phyloP scores from a whole-genome alignment of 2,329 filamentous ascomycete species.

The Cordyceps fumosorosea region DNA sequence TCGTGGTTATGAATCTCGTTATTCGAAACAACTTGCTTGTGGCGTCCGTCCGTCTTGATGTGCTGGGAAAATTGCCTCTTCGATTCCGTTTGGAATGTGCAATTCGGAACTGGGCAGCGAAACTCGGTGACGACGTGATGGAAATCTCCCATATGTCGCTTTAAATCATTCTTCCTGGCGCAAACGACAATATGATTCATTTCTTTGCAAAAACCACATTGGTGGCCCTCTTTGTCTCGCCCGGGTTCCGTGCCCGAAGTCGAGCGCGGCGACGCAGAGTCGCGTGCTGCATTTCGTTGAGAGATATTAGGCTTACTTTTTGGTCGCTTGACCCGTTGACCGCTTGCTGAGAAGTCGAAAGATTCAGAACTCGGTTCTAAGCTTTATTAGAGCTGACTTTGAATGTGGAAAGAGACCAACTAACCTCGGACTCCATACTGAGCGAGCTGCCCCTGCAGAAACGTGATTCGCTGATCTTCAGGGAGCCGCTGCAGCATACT shows the following conservation, averaged over 20 bases:
- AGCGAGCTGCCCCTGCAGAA: not conserved
- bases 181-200: conserved; percentile 35
- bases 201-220: conserved; percentile 35
- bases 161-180: conserved; percentile 41
- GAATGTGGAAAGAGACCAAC: not conserved
- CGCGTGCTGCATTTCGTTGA: not conserved
- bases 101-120: conserved; percentile 38
- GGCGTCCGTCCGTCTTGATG: conserved; percentile 29
- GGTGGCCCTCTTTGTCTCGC: not conserved
- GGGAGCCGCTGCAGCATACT: not conserved
- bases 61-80: conserved; percentile 42
- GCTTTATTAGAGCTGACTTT: not conserved
- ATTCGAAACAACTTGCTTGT: not conserved
- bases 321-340: not conserved
- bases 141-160: conserved; percentile 42
- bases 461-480: not conserved
- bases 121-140: conserved; percentile 42
- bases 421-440: not conserved
- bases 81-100: conserved; percentile 37
- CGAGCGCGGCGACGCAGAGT: not conserved
- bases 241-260: not conserved
- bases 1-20: conserved; percentile 23
- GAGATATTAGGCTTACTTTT: not conserved
- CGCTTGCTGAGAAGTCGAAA: not conserved
- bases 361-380: not conserved